Evolutionary conservation across 129 eudicot genomes (phyloP).

Genomic region (Saussurea involucrata): DNA sequence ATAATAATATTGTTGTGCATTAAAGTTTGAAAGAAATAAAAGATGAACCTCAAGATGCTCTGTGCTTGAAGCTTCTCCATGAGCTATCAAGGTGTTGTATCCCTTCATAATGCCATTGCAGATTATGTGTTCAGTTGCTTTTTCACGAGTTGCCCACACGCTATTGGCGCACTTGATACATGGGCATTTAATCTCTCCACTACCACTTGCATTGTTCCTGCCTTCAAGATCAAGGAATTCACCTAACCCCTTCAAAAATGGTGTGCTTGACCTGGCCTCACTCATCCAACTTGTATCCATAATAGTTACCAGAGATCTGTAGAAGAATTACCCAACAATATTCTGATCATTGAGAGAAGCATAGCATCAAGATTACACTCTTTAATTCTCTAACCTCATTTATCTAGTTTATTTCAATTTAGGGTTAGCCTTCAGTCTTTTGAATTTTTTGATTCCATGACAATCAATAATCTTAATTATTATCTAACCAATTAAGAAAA

Average conservation of each 20-base stretch:
- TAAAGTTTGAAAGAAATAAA: neutral
- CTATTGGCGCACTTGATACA: conserved; percentile 12
- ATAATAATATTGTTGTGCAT: neutral
- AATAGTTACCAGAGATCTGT: neutral
- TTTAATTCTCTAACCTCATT: neutral
- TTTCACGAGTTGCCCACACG: conserved; percentile 19
- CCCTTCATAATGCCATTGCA: conserved; percentile 10
- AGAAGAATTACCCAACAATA: neutral
- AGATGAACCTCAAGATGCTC: neutral
- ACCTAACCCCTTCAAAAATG: conserved; percentile 19
- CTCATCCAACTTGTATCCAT: conserved; percentile 21
- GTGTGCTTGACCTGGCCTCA: conserved; percentile 19
- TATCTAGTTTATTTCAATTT: too few species aligned
- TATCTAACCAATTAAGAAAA: too few species aligned
- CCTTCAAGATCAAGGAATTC: conserved; percentile 21
- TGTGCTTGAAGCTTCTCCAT: neutral
- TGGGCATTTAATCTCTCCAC: conserved; percentile 17
- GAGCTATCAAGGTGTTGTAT: neutral
- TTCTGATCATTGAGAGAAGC: neutral
- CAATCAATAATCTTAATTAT: too few species aligned
- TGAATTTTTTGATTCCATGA: too few species aligned
- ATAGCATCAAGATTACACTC: neutral
- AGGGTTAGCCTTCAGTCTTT: too few species aligned
- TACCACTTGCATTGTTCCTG: conserved; percentile 11
- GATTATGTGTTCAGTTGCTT: conserved; percentile 11